Base-by-base conservation (phyloP, 495 filamentous ascomycete species). In the Aspergillus haitiensis region DNA sequence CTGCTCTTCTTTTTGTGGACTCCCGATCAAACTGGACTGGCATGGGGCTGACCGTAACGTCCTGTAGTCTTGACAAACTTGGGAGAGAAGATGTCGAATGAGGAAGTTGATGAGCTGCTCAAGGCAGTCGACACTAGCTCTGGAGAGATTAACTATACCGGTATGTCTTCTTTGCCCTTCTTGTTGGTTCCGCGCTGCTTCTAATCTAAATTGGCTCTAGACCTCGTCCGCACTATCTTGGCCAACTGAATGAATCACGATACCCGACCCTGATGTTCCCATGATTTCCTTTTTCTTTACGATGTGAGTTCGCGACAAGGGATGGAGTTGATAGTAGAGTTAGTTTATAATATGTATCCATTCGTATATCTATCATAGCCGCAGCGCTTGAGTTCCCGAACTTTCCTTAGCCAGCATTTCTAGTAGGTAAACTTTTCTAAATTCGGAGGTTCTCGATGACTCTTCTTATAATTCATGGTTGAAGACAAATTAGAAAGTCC, bases 11-110 rank as follows among this genome's bases (percentile, higher is more conserved):
- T 27, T 27, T 27, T 27, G 21, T 27, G 21, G 21, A 1, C 21
- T 3, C 21, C 21, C 1, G 21, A 27, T 27, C 21, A 3, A 49
- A 16, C 8, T 7, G 10, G 21, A 9, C 42, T 47, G 11, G n/a
- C 18, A 36, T 63, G 21, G 56, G 56, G 32, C 56, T 44, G n/a
- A 11, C 0, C 3, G 21, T 27, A 27, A 27, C 21, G 21, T 27
- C 3, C 21, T 31, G 13, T 54, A 88, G 92, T 98, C 70, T 78
- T 98, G 59, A 98, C 94, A 51, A 97, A 96, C 67, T 79, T 98
- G 58, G 94, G 94, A 62, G 94, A 98, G 86, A 97, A 97, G 81
- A 95, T 98, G 88, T 91, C 90, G 63, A 93, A 98, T 67, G 93
- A 97, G 46, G 94, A 98, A 78, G 94, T 98, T 42, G 93, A 98